Conservation (phyloP, 306 rosid genomes). For the Prinsepia uniflora region DNA sequence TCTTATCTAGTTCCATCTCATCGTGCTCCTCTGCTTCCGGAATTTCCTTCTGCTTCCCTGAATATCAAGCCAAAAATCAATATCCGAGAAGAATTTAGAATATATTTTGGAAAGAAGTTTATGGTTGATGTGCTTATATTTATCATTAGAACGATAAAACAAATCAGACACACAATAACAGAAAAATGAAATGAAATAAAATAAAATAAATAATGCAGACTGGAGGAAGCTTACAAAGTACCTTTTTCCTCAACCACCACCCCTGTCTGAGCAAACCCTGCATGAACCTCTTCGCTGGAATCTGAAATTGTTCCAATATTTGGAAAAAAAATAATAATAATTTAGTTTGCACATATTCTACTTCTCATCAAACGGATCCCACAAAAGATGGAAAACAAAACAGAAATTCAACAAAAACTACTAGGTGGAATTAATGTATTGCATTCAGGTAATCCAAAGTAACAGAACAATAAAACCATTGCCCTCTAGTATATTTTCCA, state of each 20-base stretch:
- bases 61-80: conserved; percentile 32
- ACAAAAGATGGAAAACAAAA: background rate
- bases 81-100: conserved; percentile 16
- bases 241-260: conserved; percentile 55
- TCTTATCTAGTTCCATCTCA: conserved; percentile 32
- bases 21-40: conserved; percentile 30
- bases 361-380: background rate
- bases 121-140: no score
- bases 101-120: conserved; percentile 6
- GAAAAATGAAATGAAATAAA: background rate
- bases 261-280: conserved; percentile 20
- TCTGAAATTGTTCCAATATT: conserved; percentile 41
- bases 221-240: conserved; percentile 17
- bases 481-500: background rate
- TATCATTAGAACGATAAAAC: background rate
- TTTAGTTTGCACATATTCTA: background rate
- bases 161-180: conserved; percentile 5
- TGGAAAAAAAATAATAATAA: background rate
- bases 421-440: background rate
- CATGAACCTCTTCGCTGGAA: conserved; percentile 36
- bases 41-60: conserved; percentile 51
- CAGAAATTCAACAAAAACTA: background rate
- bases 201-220: background rate
- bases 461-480: background rate
- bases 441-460: background rate